Evolutionary conservation across 1,139 yeast genomes (phyloP), one percentile per base, ranked within the genome.

Genomic region (Blastobotrys raffinosifermentans): DNA sequence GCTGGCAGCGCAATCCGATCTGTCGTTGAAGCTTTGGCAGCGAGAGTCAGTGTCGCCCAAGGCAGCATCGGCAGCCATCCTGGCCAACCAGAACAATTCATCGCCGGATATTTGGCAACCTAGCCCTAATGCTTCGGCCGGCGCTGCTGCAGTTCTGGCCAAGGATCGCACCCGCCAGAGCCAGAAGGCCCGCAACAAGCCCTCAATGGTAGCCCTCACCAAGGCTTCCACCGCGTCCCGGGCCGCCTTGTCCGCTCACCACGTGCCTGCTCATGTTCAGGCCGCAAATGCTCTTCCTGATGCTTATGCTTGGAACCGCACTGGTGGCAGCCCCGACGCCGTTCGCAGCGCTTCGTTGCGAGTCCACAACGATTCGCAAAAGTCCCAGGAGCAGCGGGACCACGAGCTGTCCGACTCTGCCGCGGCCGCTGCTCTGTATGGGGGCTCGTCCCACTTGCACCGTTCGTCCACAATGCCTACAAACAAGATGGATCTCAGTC

Each of bases 121-220:
- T 3, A 53, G 52, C 34, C 45, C 47, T 19, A 37, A 53, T 10
- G 47, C 57, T 13, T 53, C 51, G 25, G 78, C 74, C 18, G 63
- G 66, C 9, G 56, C 63, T 21, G 80, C 79, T 9, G 77, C 72
- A 36, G 58, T 66, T 37, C 70, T 71, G 30, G 77, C 76, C 21
- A 59, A 55, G 43, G 63, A 59, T 43, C 47, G 47, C 32, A 40
- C 40, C 29, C 27, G 26, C 16, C 22, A 35, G 23, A 19, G 36
- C 19, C 30, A 38, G 26, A 41, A 39, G 32, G 41, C 33, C 18
- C 33, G 35, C 21, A 32, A 32, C 26, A 26, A 36, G 26, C 31
- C 35, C 17, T 18, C 35, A 43, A n/a, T n/a, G 7, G 27, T 25
- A 6, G 27, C 27, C 27, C 7, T 8, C 14, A 25, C 27, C 27